A percentile compares a stretch with the other conserved stretches of the same genome.
These are phyloP conservation scores for Triticum timopheevii DNA, from an alignment of 176 grass and related monocot genomes.

Conservation along the genomic window DNA sequence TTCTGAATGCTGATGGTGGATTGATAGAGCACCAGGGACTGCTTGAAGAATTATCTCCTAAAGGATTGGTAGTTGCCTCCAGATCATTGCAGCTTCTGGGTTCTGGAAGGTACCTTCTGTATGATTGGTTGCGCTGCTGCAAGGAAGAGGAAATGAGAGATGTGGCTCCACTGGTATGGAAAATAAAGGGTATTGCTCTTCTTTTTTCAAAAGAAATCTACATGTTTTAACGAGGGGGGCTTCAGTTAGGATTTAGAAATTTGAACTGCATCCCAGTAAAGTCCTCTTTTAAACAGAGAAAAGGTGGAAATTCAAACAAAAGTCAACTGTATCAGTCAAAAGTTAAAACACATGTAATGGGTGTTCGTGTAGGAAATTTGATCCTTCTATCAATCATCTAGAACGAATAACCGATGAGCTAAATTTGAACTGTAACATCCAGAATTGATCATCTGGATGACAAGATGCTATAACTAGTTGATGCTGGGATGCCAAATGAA, in stretches of 20 bases:
- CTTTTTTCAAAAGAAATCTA: background rate
- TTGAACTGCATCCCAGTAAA: background rate
- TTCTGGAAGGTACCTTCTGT: slow-evolving; percentile 31
- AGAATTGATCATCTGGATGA: background rate
- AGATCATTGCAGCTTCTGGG: slow-evolving; percentile 31
- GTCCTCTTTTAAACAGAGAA: background rate
- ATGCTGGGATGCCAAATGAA: slow-evolving; percentile 8
- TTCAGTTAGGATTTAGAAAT: background rate
- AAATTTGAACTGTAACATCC: background rate
- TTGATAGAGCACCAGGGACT: slow-evolving; percentile 25
- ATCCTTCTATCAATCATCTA: background rate
- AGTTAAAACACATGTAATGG: background rate
- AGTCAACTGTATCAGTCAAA: background rate
- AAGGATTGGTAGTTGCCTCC: slow-evolving; percentile 29
- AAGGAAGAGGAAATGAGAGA: slow-evolving; percentile 20
- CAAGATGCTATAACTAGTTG: background rate
- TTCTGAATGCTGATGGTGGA: slow-evolving; percentile 47
- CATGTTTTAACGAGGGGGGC: background rate
- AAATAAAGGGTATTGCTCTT: background rate
- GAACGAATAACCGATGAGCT: background rate
- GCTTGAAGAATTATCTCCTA: slow-evolving; percentile 26
- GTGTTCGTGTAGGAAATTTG: background rate
- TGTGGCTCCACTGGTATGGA: background rate
- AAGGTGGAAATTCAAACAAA: background rate
- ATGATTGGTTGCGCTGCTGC: slow-evolving; percentile 41